Conservation (phyloP, 495 filamentous ascomycete species). For the Cudoniella acicularis region DNA sequence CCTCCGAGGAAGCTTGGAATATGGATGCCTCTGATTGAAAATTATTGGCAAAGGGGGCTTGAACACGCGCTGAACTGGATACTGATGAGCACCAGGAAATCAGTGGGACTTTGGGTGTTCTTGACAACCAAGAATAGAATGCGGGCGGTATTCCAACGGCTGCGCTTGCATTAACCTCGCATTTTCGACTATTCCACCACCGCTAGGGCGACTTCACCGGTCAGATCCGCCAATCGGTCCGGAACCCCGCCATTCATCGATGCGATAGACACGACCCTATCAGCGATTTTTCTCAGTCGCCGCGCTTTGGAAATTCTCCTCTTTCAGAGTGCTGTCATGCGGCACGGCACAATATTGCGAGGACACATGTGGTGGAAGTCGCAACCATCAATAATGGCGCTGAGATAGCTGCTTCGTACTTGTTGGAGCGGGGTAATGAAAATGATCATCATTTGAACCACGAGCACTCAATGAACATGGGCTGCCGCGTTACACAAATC, state of each 20-base stretch:
- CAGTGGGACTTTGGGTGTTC: background rate
- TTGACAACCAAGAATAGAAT: conserved; percentile 7
- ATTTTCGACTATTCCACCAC: background rate
- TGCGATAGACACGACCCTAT: conserved; percentile 3
- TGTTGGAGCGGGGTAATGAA: conserved; percentile 21
- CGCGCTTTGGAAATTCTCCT: background rate
- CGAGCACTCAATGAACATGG: conserved; percentile 2
- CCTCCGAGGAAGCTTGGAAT: too few species aligned
- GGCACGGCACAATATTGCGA: background rate
- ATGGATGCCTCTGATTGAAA: background rate
- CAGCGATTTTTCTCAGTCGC: background rate
- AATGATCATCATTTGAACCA: conserved; percentile 1
- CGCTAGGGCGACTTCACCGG: conserved; percentile 9
- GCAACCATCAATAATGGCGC: background rate
- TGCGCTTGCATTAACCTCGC: background rate
- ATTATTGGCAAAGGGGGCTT: background rate
- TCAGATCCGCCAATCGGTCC: conserved; percentile 23
- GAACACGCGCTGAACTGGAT: background rate
- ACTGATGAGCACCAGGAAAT: background rate
- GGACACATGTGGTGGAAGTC: background rate
- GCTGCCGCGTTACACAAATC: conserved; percentile 5
- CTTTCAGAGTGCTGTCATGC: background rate
- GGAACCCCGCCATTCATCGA: conserved; percentile 9
- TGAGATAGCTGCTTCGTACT: conserved; percentile 7
- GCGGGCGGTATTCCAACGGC: background rate